Evolutionary conservation across 2,329 filamentous ascomycete genomes (phyloP).

Genomic region (Elsinoe ampelina): DNA sequence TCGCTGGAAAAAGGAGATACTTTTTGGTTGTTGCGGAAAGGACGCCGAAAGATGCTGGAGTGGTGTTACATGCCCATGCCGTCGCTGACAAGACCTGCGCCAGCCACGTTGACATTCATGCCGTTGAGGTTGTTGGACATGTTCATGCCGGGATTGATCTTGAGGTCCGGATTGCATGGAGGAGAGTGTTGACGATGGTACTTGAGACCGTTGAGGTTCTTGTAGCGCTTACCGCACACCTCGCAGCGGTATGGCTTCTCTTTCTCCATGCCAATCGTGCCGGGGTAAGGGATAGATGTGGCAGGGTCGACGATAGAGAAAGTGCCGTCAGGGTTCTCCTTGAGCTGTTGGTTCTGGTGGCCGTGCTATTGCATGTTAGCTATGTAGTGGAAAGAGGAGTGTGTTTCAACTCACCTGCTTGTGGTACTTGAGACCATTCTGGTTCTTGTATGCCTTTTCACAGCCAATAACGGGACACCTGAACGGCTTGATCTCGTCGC

Average conservation of each 20-base stretch:
- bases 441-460: constrained; percentile 99
- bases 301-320: constrained; percentile 98
- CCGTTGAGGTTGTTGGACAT: constrained; percentile 33
- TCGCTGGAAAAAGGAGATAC: neutral
- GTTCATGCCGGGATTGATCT: constrained; percentile 35
- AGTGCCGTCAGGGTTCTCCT: constrained; percentile 93
- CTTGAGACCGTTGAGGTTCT: constrained; percentile 97
- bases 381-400: neutral
- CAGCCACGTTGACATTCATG: constrained; percentile 42
- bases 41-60: neutral
- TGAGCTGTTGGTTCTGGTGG: constrained; percentile 91
- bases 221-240: constrained; percentile 94
- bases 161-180: constrained; percentile 78
- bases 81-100: constrained; percentile 47
- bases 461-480: constrained; percentile 96
- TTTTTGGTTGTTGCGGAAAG: constrained; percentile 5
- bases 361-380: constrained; percentile 52
- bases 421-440: constrained; percentile 93
- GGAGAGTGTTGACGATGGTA: constrained; percentile 70
- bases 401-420: constrained; percentile 49
- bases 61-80: constrained; percentile 30
- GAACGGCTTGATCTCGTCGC: constrained; percentile 95
- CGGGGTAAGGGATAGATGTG: constrained; percentile 86
- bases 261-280: constrained; percentile 98
- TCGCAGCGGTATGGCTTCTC: constrained; percentile 98